A percentile compares a stretch with the other conserved stretches of the same genome.
Conservation (phyloP, 2,329 filamentous ascomycete species). For the Penicillium sp. region DNA sequence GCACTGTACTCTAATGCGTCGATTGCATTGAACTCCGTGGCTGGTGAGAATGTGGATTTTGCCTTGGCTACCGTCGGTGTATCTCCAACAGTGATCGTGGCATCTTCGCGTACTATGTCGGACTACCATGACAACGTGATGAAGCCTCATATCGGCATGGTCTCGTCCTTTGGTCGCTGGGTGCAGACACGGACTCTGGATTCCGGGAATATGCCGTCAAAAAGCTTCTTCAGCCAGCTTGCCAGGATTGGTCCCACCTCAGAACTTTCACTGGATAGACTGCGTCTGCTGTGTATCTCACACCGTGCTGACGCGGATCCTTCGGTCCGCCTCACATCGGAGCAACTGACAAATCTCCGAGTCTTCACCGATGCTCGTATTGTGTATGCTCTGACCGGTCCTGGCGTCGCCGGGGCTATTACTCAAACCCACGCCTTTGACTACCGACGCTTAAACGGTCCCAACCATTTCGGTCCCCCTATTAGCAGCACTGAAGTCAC, state of each 20-base stretch:
- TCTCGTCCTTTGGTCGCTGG: constrained; percentile 64
- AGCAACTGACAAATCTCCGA: constrained; percentile 71
- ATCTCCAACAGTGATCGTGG: constrained; percentile 74
- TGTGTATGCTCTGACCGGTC: constrained; percentile 75
- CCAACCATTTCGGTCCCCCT: constrained; percentile 73
- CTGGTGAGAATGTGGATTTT: constrained; percentile 66
- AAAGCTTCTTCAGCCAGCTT: constrained; percentile 53
- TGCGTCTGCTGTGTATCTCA: constrained; percentile 75
- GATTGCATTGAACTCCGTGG: constrained; percentile 81
- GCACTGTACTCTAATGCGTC: constrained; percentile 81
- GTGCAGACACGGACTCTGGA: constrained; percentile 65
- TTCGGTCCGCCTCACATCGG: constrained; percentile 59
- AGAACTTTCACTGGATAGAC: constrained; percentile 53
- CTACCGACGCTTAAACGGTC: constrained; percentile 55
- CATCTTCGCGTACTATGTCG: constrained; percentile 66
- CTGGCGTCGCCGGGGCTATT: constrained; percentile 82
- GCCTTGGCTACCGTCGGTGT: constrained; percentile 65
- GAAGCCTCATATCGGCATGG: constrained; percentile 53
- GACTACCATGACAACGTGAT: constrained; percentile 60
- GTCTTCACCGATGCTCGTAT: constrained; percentile 74
- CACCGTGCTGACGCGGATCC: constrained; percentile 60
- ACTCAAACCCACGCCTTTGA: constrained; percentile 82
- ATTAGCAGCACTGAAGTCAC: constrained; percentile 73
- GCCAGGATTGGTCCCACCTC: constrained; percentile 36
- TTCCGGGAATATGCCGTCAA: constrained; percentile 66